phyloP scores from a whole-genome alignment of 495 filamentous ascomycete species.

The Penicillium nucicola region DNA sequence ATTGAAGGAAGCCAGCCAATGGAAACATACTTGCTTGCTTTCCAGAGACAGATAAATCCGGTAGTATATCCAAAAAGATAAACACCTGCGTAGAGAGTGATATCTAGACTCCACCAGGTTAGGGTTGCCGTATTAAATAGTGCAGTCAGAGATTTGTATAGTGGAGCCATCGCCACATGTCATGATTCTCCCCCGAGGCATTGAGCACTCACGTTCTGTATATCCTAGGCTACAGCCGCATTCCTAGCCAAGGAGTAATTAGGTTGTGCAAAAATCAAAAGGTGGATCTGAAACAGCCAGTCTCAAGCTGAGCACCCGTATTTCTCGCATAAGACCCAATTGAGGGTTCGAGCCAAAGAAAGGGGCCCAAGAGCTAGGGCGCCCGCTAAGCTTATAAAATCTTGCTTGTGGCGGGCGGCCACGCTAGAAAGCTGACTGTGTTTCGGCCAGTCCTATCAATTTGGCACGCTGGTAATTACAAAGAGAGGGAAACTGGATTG shows the following conservation, averaged over 20 bases:
- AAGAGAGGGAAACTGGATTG: too few relatives aligned
- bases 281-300: slow-evolving; percentile 7
- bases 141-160: too few relatives aligned
- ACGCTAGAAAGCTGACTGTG: slow-evolving; percentile 3
- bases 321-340: neutral
- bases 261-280: slow-evolving; percentile 2
- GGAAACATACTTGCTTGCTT: too few relatives aligned
- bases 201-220: neutral
- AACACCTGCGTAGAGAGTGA: too few relatives aligned
- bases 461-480: too few relatives aligned
- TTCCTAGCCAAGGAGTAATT: neutral
- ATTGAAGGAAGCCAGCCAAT: neutral
- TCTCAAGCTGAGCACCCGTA: neutral
- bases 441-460: neutral
- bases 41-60: too few relatives aligned
- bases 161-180: too few relatives aligned
- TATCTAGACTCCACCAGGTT: too few relatives aligned
- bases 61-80: too few relatives aligned
- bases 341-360: neutral
- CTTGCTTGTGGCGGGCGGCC: neutral
- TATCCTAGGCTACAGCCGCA: neutral
- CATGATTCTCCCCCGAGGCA: too few relatives aligned
- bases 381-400: neutral
- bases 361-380: too few relatives aligned
- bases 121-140: too few relatives aligned